Conservation (phyloP, 352 stramenopile species). For the Paralagenidium karlingii region DNA sequence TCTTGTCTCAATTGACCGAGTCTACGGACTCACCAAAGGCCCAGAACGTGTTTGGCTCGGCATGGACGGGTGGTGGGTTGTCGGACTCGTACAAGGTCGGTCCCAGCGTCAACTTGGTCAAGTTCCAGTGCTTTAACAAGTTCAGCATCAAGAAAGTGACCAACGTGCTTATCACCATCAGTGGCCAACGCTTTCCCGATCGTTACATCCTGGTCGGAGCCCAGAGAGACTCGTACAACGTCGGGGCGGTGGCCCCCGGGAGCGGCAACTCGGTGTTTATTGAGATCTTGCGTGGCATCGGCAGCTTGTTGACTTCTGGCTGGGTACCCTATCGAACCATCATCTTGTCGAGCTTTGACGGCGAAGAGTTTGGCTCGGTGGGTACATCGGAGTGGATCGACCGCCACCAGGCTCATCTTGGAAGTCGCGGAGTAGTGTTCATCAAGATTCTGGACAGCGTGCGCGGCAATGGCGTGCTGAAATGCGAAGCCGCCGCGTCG, state of each 20-base stretch:
- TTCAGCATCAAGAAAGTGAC: conserved; percentile 60
- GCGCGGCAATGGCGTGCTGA: conserved; percentile 38
- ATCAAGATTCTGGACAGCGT: conserved; percentile 66
- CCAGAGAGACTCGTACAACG: conserved; percentile 51
- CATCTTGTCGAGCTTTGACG: conserved; percentile 62
- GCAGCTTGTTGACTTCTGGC: conserved; percentile 41
- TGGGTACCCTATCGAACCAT: conserved; percentile 71
- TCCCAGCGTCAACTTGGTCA: conserved; percentile 11
- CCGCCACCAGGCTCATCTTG: conserved; percentile 47
- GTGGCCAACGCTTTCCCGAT: conserved; percentile 54
- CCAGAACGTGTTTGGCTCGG: conserved; percentile 18
- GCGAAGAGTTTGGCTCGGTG: conserved; percentile 65
- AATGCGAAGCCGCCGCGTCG: conserved; percentile 52
- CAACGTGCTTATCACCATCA: conserved; percentile 67
- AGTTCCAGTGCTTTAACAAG: conserved; percentile 51
- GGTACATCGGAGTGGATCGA: conserved; percentile 80
- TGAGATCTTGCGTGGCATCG: conserved; percentile 46
- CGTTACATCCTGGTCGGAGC: conserved; percentile 67
- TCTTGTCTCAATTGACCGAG: conserved; percentile 14
- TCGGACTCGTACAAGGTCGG: conserved; percentile 17
- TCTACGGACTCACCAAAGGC: conserved; percentile 1
- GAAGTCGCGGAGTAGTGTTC: conserved; percentile 53
- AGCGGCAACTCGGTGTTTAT: conserved; percentile 73
- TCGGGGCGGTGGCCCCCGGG: conserved; percentile 41
- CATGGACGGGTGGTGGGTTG: conserved; percentile 19